A percentile compares a stretch with the other conserved stretches of the same genome.
Evolutionary conservation across 2,329 filamentous ascomycete genomes (phyloP).

Genomic region (Nothophoma quercina): DNA sequence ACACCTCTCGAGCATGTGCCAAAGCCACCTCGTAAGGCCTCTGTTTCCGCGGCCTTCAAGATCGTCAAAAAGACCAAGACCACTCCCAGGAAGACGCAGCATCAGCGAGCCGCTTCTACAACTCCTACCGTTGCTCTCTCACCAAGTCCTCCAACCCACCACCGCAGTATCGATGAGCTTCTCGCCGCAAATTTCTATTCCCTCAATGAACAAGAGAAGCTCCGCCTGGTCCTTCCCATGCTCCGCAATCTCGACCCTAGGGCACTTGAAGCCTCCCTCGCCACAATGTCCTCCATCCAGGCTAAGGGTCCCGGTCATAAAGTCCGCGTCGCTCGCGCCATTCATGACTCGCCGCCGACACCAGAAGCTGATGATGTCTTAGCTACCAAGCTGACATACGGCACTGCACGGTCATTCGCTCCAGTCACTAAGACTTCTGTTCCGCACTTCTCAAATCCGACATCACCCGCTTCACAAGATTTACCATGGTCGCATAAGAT

Average conservation of each 20-base stretch:
- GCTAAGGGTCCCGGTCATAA: conserved; percentile 6
- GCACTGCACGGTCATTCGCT: neutral
- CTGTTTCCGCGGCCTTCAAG: neutral
- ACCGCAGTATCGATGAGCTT: conserved; percentile 18
- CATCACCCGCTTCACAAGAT: neutral
- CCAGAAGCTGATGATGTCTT: neutral
- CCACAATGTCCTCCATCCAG: neutral
- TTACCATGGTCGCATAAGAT: neutral
- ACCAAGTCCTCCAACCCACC: neutral
- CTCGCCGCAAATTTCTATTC: conserved; percentile 17
- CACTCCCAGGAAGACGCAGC: neutral
- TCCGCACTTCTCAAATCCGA: neutral
- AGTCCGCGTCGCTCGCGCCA: neutral
- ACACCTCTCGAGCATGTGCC: neutral
- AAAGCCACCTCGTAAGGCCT: neutral
- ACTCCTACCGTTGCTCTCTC: neutral
- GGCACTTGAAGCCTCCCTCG: neutral
- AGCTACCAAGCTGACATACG: neutral
- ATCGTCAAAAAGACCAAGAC: conserved; percentile 7
- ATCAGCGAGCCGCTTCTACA: neutral
- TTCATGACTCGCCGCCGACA: neutral
- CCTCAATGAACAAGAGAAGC: conserved; percentile 25
- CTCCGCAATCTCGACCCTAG: conserved; percentile 27
- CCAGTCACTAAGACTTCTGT: neutral
- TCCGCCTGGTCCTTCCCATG: conserved; percentile 26